These are phyloP conservation scores for Discostella pseudostelligera DNA, from an alignment of 108 stramenopile species.

Conservation along the genomic window DNA sequence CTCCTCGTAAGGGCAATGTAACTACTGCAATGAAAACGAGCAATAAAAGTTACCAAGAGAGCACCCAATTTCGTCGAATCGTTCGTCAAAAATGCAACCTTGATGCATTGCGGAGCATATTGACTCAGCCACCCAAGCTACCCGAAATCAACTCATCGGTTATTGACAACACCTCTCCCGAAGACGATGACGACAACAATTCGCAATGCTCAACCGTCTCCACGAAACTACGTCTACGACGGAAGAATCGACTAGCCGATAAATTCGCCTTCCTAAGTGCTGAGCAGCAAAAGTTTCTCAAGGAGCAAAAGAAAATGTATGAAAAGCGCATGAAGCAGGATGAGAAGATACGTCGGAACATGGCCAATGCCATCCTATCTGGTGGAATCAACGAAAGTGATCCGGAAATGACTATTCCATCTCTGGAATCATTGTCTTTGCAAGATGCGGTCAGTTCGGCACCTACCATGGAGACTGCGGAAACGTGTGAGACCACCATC, in stretches of 20 bases:
- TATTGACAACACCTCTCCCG: neutral
- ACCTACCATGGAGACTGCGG: neutral
- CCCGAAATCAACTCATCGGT: conserved; percentile 13
- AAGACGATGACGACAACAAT: neutral
- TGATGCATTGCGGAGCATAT: conserved; percentile 16
- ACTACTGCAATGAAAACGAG: neutral
- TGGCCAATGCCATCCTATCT: conserved; percentile 19
- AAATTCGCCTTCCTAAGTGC: neutral
- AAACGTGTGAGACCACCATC: neutral
- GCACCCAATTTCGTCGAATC: conserved; percentile 18
- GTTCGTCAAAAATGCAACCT: conserved; percentile 24
- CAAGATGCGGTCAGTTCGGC: neutral
- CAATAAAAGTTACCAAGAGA: conserved; percentile 2
- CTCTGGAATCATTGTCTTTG: neutral
- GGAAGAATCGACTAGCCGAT: neutral
- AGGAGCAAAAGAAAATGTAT: conserved; percentile 11
- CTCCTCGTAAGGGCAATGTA: neutral
- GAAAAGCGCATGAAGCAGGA: conserved; percentile 4
- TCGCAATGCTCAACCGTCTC: neutral
- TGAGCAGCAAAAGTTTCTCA: conserved; percentile 16
- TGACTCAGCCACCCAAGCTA: conserved; percentile 19
- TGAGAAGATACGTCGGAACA: conserved; percentile 18
- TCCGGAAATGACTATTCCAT: neutral
- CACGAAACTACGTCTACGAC: neutral
- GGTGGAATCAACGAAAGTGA: conserved; percentile 1